Evolutionary conservation across 805 yeast genomes (phyloP).

Genomic region (Hanseniaspora guilliermondii): DNA sequence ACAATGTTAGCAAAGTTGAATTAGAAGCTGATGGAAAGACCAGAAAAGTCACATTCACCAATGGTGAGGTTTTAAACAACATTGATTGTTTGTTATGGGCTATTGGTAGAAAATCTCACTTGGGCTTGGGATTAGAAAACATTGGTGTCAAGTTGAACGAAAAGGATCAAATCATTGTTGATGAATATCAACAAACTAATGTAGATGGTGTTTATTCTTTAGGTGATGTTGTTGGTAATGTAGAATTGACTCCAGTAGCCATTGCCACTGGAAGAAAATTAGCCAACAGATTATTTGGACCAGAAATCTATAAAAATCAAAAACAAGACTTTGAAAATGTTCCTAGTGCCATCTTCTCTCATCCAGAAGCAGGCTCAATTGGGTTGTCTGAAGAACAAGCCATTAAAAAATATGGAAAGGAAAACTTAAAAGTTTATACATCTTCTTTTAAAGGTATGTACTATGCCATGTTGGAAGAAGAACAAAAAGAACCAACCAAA

Average conservation of each 20-base stretch:
- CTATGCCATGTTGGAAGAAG: slow-evolving; percentile 61
- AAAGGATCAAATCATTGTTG: slow-evolving; percentile 56
- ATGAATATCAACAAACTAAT: slow-evolving; percentile 77
- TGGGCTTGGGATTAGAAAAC: slow-evolving; percentile 63
- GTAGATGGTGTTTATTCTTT: slow-evolving; percentile 63
- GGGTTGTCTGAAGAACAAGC: slow-evolving; percentile 80
- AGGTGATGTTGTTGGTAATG: slow-evolving; percentile 89
- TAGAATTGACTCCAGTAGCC: slow-evolving; percentile 95
- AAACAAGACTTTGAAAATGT: slow-evolving; percentile 77
- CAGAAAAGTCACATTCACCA: slow-evolving; percentile 39
- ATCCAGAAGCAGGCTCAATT: slow-evolving; percentile 93
- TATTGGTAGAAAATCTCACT: slow-evolving; percentile 71
- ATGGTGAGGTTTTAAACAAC: slow-evolving; percentile 37
- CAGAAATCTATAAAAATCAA: slow-evolving; percentile 51
- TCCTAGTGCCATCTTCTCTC: slow-evolving; percentile 95
- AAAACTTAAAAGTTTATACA: slow-evolving; percentile 66
- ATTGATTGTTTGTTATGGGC: slow-evolving; percentile 90
- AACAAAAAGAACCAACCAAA: slow-evolving; percentile 66
- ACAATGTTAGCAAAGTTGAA: slow-evolving; percentile 40
- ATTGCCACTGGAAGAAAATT: slow-evolving; percentile 95
- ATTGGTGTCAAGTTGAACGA: slow-evolving; percentile 56
- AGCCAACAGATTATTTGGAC: slow-evolving; percentile 84
- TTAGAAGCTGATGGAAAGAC: slow-evolving; percentile 29
- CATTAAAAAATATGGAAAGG: slow-evolving; percentile 61
- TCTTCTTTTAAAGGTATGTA: slow-evolving; percentile 85